Conservation (phyloP, 2,329 filamentous ascomycete genomes). For the Fusarium coffeatum region DNA sequence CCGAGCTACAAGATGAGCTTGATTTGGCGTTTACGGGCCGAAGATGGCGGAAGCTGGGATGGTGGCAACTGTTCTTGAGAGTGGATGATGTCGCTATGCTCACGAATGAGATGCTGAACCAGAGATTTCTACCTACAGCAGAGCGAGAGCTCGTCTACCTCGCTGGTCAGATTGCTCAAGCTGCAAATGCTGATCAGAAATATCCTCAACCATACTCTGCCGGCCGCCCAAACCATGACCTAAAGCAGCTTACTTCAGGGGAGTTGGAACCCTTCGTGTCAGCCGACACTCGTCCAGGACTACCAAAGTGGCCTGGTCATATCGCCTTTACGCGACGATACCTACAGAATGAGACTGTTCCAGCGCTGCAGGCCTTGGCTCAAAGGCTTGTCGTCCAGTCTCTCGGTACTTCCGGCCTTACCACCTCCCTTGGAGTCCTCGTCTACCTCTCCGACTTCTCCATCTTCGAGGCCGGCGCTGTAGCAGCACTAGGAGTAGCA, state of each 20-base stretch:
- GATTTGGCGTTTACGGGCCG: slow-evolving; percentile 80
- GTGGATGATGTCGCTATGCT: slow-evolving; percentile 92
- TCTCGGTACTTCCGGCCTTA: slow-evolving; percentile 75
- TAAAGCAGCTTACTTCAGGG: slow-evolving; percentile 41
- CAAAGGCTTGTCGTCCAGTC: slow-evolving; percentile 82
- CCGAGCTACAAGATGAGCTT: slow-evolving; percentile 83
- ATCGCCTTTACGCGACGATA: slow-evolving; percentile 78
- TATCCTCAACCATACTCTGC: slow-evolving; percentile 54
- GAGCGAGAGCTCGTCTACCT: slow-evolving; percentile 88
- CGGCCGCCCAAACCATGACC: slow-evolving; percentile 2
- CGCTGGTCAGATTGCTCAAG: slow-evolving; percentile 76
- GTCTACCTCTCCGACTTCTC: slow-evolving; percentile 68
- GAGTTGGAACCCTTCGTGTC: slow-evolving; percentile 45
- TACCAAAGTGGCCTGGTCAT: slow-evolving; percentile 75
- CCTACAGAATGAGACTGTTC: slow-evolving; percentile 73
- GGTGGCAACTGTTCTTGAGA: slow-evolving; percentile 97
- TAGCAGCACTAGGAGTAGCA: slow-evolving; percentile 70
- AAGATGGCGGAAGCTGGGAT: slow-evolving; percentile 82
- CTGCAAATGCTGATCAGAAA: slow-evolving; percentile 45
- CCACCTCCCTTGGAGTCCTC: slow-evolving; percentile 64
- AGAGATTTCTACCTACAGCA: slow-evolving; percentile 79
- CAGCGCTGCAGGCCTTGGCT: slow-evolving; percentile 76
- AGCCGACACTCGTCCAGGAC: slow-evolving; percentile 31
- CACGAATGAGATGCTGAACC: slow-evolving; percentile 79
- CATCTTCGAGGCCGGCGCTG: slow-evolving; percentile 70